Conservation (phyloP, 2,329 filamentous ascomycete species). For the Sclerotinia nivalis region DNA sequence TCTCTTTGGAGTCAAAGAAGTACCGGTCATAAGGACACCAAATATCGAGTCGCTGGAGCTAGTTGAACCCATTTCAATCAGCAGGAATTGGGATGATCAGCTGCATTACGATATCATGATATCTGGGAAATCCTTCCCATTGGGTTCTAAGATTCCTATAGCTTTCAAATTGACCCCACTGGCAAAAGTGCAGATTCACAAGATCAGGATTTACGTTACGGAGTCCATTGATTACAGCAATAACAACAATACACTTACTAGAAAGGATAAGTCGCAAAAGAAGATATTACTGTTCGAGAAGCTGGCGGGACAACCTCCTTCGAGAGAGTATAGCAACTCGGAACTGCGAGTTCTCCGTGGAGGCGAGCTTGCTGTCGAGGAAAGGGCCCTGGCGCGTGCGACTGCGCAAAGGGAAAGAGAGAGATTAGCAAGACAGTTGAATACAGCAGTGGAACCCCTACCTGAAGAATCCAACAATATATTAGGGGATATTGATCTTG, state of each 20-base stretch:
- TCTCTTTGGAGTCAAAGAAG: conserved; percentile 65
- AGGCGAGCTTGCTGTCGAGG: conserved; percentile 62
- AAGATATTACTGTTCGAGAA: conserved; percentile 74
- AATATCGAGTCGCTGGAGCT: conserved; percentile 70
- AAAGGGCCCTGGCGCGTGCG: conserved; percentile 35
- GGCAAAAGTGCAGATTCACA: conserved; percentile 72
- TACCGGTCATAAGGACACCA: conserved; percentile 67
- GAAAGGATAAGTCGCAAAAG: conserved; percentile 60
- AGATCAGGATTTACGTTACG: conserved; percentile 72
- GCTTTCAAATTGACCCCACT: conserved; percentile 74
- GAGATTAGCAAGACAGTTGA: conserved; percentile 55
- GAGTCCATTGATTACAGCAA: conserved; percentile 74
- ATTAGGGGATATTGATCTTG: conserved; percentile 59
- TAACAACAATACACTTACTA: conserved; percentile 65
- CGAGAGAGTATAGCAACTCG: conserved; percentile 65
- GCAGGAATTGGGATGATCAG: conserved; percentile 74
- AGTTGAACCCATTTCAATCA: conserved; percentile 74
- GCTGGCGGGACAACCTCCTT: conserved; percentile 61
- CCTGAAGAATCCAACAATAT: conserved; percentile 55
- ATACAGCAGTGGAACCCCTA: conserved; percentile 45
- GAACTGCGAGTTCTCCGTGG: conserved; percentile 65
- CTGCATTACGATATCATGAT: conserved; percentile 77
- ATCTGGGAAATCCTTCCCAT: conserved; percentile 72
- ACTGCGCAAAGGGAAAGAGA: conserved; percentile 44
- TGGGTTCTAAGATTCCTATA: conserved; percentile 71